Percentiles rank a stretch among this genome's conserved stretches.
phyloP scores from a whole-genome alignment of 495 filamentous ascomycete species.

The Hypoxylon subgilvum region DNA sequence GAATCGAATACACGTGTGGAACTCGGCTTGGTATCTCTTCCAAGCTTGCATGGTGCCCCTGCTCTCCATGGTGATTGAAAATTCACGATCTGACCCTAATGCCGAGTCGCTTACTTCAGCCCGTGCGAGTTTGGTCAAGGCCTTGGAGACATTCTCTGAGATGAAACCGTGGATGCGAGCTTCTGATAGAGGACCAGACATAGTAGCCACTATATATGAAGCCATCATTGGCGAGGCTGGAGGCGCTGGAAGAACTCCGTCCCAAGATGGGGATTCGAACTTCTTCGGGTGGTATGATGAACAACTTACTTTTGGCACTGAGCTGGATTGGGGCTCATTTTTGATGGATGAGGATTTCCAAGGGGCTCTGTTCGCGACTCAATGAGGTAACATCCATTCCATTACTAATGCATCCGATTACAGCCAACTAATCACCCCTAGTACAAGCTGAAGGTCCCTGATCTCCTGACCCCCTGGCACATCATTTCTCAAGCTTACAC shows the following conservation, averaged over 20 bases:
- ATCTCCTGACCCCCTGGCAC: too few relatives aligned
- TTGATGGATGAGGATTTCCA: conserved; percentile 31
- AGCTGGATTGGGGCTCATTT: conserved; percentile 36
- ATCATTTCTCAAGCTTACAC: neutral
- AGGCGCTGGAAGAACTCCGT: conserved; percentile 26
- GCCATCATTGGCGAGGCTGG: conserved; percentile 31
- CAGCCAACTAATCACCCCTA: neutral
- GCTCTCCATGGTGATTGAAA: conserved; percentile 28
- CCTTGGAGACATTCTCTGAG: conserved; percentile 35
- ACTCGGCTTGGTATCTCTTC: conserved; percentile 40
- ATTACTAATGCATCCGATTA: too few relatives aligned
- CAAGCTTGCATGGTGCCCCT: conserved; percentile 40
- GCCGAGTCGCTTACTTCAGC: conserved; percentile 17
- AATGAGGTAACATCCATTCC: too few relatives aligned
- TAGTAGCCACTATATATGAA: conserved; percentile 35
- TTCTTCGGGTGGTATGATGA: conserved; percentile 42
- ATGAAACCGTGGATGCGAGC: conserved; percentile 40
- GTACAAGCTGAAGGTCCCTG: too few relatives aligned
- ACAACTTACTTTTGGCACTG: conserved; percentile 30
- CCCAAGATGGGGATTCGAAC: conserved; percentile 32
- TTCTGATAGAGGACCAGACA: conserved; percentile 29
- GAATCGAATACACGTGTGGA: conserved; percentile 37
- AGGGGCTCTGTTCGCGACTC: conserved; percentile 17
- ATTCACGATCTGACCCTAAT: conserved; percentile 15
- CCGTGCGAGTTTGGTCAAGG: conserved; percentile 32